These are phyloP conservation scores for Agaricales sp. DNA, from an alignment of 1,284 basidiomycete species.

Conservation along the genomic window DNA sequence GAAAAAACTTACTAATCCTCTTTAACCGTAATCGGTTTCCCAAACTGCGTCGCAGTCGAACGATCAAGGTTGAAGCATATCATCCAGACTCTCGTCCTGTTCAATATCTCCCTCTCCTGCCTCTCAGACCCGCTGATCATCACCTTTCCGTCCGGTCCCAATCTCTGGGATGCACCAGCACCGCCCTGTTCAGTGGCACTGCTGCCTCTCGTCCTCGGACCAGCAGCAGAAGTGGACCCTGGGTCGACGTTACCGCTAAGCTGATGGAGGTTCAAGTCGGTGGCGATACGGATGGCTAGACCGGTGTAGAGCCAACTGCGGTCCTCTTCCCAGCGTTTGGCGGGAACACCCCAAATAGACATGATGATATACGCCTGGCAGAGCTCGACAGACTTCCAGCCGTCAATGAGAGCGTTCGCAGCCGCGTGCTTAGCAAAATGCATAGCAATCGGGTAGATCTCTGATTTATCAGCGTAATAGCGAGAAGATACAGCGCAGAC, in stretches of 20 bases:
- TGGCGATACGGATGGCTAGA: constrained; percentile 74
- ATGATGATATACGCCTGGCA: constrained; percentile 73
- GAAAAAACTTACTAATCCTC: constrained; percentile 58
- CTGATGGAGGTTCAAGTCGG: constrained; percentile 77
- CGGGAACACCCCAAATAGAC: constrained; percentile 71
- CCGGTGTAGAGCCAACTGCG: constrained; percentile 76
- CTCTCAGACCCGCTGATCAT: constrained; percentile 32
- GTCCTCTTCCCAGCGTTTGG: constrained; percentile 75
- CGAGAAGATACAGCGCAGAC: constrained; percentile 73
- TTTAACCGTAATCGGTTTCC: constrained; percentile 78
- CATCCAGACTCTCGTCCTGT: constrained; percentile 76
- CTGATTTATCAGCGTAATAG: constrained; percentile 65
- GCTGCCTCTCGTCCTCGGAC: neutral
- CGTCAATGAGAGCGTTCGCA: constrained; percentile 68
- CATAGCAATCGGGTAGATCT: constrained; percentile 79
- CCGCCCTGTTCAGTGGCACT: too few species aligned
- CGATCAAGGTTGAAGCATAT: constrained; percentile 81
- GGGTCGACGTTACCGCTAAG: constrained; percentile 18
- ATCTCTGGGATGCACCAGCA: neutral
- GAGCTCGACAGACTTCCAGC: constrained; percentile 74
- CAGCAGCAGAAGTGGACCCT: constrained; percentile 28
- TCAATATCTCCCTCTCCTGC: constrained; percentile 73
- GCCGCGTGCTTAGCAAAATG: constrained; percentile 78
- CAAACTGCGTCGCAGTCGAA: constrained; percentile 77
- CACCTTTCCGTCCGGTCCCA: neutral